Conservation (phyloP, 2,329 filamentous ascomycete genomes). For the Coniochaeta sp. region DNA sequence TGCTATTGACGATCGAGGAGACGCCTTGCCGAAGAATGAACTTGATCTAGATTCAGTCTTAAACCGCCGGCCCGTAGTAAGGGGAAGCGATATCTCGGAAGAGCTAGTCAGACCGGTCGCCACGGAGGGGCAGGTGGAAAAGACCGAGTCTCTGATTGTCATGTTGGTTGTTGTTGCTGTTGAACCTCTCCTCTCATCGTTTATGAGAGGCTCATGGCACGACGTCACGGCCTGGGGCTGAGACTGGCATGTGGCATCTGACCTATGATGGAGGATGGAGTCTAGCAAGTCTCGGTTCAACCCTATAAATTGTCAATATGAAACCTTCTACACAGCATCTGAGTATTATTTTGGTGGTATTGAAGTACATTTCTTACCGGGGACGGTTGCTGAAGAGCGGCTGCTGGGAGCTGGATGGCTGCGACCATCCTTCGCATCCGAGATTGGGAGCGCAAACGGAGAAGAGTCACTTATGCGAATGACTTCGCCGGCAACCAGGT, state of each 20-base stretch:
- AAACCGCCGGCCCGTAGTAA: not conserved
- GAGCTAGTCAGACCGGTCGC: not conserved
- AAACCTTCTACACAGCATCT: not conserved
- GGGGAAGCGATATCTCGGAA: not conserved
- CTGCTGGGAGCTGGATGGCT: not conserved
- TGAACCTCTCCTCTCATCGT: not conserved
- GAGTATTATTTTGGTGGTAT: not conserved
- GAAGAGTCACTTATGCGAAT: not conserved
- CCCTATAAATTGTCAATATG: not conserved
- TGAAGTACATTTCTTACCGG: not conserved
- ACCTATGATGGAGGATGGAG: not conserved
- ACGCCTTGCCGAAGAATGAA: not conserved
- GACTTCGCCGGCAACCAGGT: not conserved
- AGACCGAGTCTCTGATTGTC: not conserved
- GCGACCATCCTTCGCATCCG: not conserved
- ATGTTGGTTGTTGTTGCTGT: not conserved
- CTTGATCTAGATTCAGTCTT: not conserved
- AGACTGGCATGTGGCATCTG: not conserved
- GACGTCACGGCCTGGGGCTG: not conserved
- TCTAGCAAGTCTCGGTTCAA: not conserved
- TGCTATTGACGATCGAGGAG: not conserved
- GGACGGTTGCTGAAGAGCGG: not conserved
- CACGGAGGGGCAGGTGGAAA: not conserved
- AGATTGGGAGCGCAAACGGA: not conserved
- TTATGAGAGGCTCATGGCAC: not conserved